These are phyloP conservation scores for Phialophora tarda DNA, from an alignment of 2,329 filamentous ascomycete species.

Conservation along the genomic window DNA sequence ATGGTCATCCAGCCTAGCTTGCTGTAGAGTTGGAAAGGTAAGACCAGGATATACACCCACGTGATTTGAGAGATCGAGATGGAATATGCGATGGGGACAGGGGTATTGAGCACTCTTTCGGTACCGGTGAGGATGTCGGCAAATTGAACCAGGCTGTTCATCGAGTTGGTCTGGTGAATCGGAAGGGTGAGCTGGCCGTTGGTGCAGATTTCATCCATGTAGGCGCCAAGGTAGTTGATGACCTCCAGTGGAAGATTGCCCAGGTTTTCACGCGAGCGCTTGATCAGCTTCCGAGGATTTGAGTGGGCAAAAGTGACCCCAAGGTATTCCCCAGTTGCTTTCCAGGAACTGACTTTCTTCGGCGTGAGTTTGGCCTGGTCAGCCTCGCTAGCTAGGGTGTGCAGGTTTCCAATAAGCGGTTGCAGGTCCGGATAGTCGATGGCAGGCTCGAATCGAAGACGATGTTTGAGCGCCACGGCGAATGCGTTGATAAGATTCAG, in stretches of 20 bases:
- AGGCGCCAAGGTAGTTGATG: slow-evolving; percentile 71
- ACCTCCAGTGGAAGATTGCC: slow-evolving; percentile 87
- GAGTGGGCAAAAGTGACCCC: slow-evolving; percentile 76
- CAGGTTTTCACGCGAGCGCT: slow-evolving; percentile 72
- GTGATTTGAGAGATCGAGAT: slow-evolving; percentile 87
- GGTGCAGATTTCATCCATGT: slow-evolving; percentile 65
- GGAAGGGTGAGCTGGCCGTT: slow-evolving; percentile 46
- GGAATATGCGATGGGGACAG: slow-evolving; percentile 79
- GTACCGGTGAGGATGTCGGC: slow-evolving; percentile 75
- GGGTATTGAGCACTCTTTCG: slow-evolving; percentile 81
- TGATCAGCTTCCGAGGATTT: slow-evolving; percentile 78
- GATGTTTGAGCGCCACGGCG: slow-evolving; percentile 78
- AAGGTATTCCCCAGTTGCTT: slow-evolving; percentile 72
- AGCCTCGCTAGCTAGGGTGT: slow-evolving; percentile 72
- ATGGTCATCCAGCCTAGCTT: slow-evolving; percentile 75
- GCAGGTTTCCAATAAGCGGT: slow-evolving; percentile 71
- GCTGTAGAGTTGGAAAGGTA: slow-evolving; percentile 78
- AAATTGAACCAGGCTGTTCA: slow-evolving; percentile 66
- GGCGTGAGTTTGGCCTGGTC: slow-evolving; percentile 48
- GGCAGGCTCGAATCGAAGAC: slow-evolving; percentile 81
- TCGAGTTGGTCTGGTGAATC: slow-evolving; percentile 48
- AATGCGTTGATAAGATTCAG: slow-evolving; percentile 81
- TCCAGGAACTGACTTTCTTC: slow-evolving; percentile 61
- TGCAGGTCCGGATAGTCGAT: slow-evolving; percentile 75
- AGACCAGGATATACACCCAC: slow-evolving; percentile 78